Evolutionary conservation across 306 rosid species (phyloP), one percentile per base, ranked within the genome.

Genomic region (Leucaena leucocephala): DNA sequence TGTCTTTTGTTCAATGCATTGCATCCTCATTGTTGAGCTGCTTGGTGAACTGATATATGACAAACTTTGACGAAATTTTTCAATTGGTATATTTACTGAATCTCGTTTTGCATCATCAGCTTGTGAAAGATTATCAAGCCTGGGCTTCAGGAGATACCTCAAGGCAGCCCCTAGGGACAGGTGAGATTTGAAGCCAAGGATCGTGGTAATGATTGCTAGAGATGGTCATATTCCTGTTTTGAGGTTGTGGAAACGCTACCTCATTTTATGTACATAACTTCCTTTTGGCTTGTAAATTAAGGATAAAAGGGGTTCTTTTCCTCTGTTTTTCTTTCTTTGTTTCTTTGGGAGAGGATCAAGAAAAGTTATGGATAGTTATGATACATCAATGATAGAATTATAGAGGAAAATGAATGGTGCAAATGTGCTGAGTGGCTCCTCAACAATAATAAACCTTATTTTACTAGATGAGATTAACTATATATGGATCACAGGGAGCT

Each of bases 131-230:
- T 83, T 95, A 95, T 82, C 76, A 85, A 82, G 96, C 96, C 52
- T 92, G 98, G 98, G 98, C 98, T 61, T 84, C 97, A 14, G 94
- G 92, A 49, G 90, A 90, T 82, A 39, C 85, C 46, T 88, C 94
- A 40, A 90, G 94, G 89, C 97, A 88, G 76, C 90, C 98, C 83
- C 89, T 95, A 62, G 94, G 94, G 67, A 90, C 94, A 3, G 94
- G 94, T 62, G 80, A 90, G 72, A 83, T 90, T 73, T 90, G 81
- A 91, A 81, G 76, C 35, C 46, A 64, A 40, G 78, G 68, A 70
- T 42, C 72, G 19, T 66, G 46, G 50, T 17, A 43, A 64, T 52
- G 17, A 71, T 82, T 68, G 64, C 57, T 66, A 68, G 12, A 13
- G 83, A 52, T 15, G 34, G 75, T 78, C 84, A 49, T 54, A 42